Base-by-base conservation (phyloP, 345 rosid species). In the Melastoma malabathricum region DNA sequence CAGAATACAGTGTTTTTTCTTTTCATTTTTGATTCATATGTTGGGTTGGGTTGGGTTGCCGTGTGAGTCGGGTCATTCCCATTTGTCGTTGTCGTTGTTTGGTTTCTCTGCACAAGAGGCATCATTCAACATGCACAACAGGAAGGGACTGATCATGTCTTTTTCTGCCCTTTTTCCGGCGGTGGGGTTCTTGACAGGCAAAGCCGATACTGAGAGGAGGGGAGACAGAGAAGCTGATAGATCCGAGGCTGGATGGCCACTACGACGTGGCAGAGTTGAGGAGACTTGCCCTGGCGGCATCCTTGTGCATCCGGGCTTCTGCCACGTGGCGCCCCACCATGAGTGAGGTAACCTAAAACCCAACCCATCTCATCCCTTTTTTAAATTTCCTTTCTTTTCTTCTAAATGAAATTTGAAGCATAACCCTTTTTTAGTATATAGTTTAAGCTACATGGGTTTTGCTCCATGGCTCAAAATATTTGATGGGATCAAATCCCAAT, bases 301-400 rank as follows among this genome's bases (percentile, higher is more conserved):
- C 98, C 25, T 82, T 92, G 38, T 92, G 95, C 55, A 92, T 87
- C 53, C 62, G 93, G 46, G 72, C 95, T 31, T 82, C 95, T 15
- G 64, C 94, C 43, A 55, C 58, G 18, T 87, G 82, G 95, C 89
- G 98, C 48, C 96, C 95, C 31, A 77, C 86, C 44, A 87, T 87
- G 84, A 79, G 65, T 19, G 84, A 92, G 96, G 96, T 92, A 71
- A 19, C 53, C 41, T 34, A 34, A 22, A 22, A 22, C 25, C 38
- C 38, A 19, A 2, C 31, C 4, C 6, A 13, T 39, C 25, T 55
- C 0, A 2, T 44, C 23, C 18, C 44, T 56, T 43, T 57, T 51
- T 63, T 61, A 47, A 59, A 54, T 60, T 66, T 47, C 41, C 55
- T 56, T 68, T 53, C 57, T 47, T 64, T 49, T 44, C 23, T 41